Percentiles rank a stretch among this genome's conserved stretches.
phyloP scores from a whole-genome alignment of 163 green algal genomes.

The Prototheca wickerhamii region DNA sequence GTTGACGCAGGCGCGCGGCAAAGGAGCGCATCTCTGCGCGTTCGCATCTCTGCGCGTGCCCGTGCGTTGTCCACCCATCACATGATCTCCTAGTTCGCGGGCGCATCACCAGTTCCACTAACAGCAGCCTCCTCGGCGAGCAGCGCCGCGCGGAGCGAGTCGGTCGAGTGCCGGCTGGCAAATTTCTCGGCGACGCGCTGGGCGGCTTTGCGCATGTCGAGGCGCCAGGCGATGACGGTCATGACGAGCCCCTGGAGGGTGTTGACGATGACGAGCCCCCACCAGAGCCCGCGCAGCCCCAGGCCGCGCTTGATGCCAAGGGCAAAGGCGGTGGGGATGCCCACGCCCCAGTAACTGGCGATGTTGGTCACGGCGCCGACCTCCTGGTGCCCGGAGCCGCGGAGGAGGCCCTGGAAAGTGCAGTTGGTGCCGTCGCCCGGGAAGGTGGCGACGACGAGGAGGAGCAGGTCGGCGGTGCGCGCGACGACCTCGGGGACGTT shows the following conservation, averaged over 20 bases:
- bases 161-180: neutral
- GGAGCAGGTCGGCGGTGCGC: slow-evolving; percentile 6
- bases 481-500: slow-evolving; percentile 1
- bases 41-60: too few species aligned
- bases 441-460: slow-evolving; percentile 8
- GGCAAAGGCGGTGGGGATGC: neutral
- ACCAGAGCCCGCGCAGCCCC: slow-evolving; percentile 11
- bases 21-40: too few species aligned
- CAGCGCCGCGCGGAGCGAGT: too few species aligned
- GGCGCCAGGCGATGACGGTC: slow-evolving; percentile 6
- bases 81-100: too few species aligned
- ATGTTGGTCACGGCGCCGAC: slow-evolving; percentile 13
- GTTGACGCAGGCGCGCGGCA: too few species aligned
- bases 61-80: too few species aligned
- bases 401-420: slow-evolving; percentile 11
- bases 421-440: slow-evolving; percentile 12
- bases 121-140: too few species aligned
- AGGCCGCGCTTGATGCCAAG: slow-evolving; percentile 2
- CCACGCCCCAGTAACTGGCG: slow-evolving; percentile 10
- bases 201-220: slow-evolving; percentile 4
- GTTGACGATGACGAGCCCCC: slow-evolving; percentile 13
- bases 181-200: neutral
- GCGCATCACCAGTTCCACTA: too few species aligned
- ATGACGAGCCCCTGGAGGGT: slow-evolving; percentile 7
- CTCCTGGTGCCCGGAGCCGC: slow-evolving; percentile 9